Percentiles rank a stretch among this genome's conserved stretches.
Evolutionary conservation across 1,284 basidiomycete species (phyloP).

Genomic region (Phellinidium pouzarii): DNA sequence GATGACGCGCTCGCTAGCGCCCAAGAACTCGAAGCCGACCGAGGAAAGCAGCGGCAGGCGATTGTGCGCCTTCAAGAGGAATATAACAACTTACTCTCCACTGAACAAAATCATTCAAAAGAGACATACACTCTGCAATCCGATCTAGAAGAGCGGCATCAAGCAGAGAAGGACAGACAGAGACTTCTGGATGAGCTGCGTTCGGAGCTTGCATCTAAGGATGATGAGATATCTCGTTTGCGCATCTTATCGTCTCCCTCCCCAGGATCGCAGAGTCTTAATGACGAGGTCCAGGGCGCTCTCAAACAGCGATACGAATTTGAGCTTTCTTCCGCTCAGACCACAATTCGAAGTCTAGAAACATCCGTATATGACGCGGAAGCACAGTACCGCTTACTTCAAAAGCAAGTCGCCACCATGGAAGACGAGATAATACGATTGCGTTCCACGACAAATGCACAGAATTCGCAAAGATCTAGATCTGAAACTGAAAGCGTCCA

Average conservation of each 20-base stretch:
- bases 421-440: conserved; percentile 54
- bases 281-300: conserved; percentile 64
- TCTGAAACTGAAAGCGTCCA: conserved; percentile 30
- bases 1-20: conserved; percentile 44
- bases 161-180: conserved; percentile 51
- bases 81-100: conserved; percentile 39
- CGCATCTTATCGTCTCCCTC: conserved; percentile 32
- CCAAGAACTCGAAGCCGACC: conserved; percentile 52
- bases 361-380: conserved; percentile 66
- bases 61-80: conserved; percentile 45
- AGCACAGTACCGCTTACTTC: conserved; percentile 59
- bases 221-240: conserved; percentile 57
- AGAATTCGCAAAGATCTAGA: conserved; percentile 24
- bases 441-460: conserved; percentile 35
- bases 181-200: conserved; percentile 56
- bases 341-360: conserved; percentile 70
- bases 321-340: conserved; percentile 72
- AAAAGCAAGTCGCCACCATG: conserved; percentile 56
- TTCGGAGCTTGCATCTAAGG: conserved; percentile 62
- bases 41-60: conserved; percentile 47
- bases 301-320: conserved; percentile 67
- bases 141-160: conserved; percentile 44
- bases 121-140: conserved; percentile 41
- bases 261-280: conserved; percentile 43
- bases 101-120: conserved; percentile 36